Evolutionary conservation across 202 grass and related monocot genomes (phyloP).

Genomic region (Zoysia matrella): DNA sequence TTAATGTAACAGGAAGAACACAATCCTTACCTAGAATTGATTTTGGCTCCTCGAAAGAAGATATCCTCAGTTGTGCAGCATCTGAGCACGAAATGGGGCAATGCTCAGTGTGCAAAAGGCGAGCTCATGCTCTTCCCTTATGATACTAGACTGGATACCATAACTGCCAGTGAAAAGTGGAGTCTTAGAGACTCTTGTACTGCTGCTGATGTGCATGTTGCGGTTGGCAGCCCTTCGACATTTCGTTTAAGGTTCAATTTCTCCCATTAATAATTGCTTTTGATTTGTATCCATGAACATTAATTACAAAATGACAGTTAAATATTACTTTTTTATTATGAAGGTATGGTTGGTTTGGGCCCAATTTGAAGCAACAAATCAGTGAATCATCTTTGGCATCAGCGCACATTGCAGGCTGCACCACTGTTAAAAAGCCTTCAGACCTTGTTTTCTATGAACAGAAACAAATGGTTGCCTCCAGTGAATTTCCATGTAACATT

Average conservation of each 20-base stretch:
- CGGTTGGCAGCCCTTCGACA: conserved; percentile 67
- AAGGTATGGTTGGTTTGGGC: conserved; percentile 92
- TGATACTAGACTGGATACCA: conserved; percentile 50
- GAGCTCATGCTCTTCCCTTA: conserved; percentile 80
- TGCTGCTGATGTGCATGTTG: conserved; percentile 80
- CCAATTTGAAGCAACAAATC: conserved; percentile 47
- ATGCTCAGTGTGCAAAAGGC: conserved; percentile 59
- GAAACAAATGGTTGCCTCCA: conserved; percentile 37
- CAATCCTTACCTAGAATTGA: conserved; percentile 93
- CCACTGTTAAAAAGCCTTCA: conserved; percentile 28
- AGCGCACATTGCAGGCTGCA: conserved; percentile 43
- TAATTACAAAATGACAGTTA: not conserved
- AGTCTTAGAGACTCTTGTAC: conserved; percentile 67
- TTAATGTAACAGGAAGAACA: conserved; percentile 69
- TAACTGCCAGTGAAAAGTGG: conserved; percentile 67
- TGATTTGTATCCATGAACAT: conserved; percentile 24
- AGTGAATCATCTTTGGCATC: conserved; percentile 34
- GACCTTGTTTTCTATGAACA: conserved; percentile 46
- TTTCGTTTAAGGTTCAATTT: conserved; percentile 85
- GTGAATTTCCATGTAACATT: conserved; percentile 49
- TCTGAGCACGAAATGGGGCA: conserved; percentile 80
- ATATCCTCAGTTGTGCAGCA: conserved; percentile 97
- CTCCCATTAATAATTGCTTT: conserved; percentile 12
- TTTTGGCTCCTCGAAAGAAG: conserved; percentile 82
- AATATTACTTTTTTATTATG: conserved; percentile 21